Evolutionary conservation across 179 eudicot species (phyloP), one percentile per base, ranked within the genome.

Genomic region (Heliamphora pulchella): DNA sequence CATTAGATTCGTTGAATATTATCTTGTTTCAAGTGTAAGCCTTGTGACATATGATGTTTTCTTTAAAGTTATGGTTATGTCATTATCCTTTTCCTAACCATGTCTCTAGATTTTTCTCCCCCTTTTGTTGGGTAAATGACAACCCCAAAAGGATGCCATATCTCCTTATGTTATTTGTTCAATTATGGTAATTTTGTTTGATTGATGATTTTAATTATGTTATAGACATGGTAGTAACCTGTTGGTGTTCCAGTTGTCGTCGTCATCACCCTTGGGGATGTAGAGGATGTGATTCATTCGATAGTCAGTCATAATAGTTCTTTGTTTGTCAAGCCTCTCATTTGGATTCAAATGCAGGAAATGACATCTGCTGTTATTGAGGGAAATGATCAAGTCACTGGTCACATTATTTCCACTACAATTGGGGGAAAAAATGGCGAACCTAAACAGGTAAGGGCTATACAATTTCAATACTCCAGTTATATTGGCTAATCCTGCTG

Each of bases 341-440:
- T 46, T 68, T 82, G 79, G 67, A 78, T 83, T 76, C 74, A 76
- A 18, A 68, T 88, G 83, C 88, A 94, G 97, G 98, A 93, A 79
- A 94, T 90, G 94, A 71, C 96, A 13, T 87, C 94, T 51, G 85
- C 93, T 81, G 91, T 86, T 15, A 85, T 91, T 13, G 88, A 91
- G 79, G 98, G 98, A 74, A 94, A 93, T 82, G 97, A 89, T 81
- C 93, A 88, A 81, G 94, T 91, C 79, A 89, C 96, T 0, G 98
- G 98, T 84, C 97, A 94, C 88, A 94, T 94, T 63, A 94, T 94
- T 74, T 93, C 98, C 1, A 94, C 98, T 7, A 94, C 97, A 5
- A 91, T 93, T 72, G 98, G 98, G 72, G 98, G 98, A 78, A 94
- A 89, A 82, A 94, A 93, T 88, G 98, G 97, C 2, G 97, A 93